Evolutionary conservation across 2,329 filamentous ascomycete genomes (phyloP), one percentile per base, ranked within the genome.

Genomic region (Trematosphaeria pertusa): DNA sequence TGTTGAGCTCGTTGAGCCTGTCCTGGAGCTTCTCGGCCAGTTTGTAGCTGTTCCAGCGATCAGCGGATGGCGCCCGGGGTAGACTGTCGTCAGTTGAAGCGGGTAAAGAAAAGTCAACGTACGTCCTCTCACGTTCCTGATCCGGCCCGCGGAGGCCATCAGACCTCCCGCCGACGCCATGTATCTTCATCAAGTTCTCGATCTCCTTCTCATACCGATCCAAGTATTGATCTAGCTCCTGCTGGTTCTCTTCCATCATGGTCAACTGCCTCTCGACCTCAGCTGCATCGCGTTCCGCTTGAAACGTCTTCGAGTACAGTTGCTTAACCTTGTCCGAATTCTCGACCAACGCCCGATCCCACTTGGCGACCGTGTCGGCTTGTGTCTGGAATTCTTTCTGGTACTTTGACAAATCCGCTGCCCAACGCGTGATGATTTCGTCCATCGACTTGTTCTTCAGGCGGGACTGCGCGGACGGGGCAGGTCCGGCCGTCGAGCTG

Each of bases 361-460:
- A 99, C 34, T 83, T 81, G 10, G 91, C 88, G 11, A 97, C 90
- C 55, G 91, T 88, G 51, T 86, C 83, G 4, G 95, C 93, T 71
- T 97, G 91, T 24, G 87, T 83, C 69, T 95, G 91, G 77, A 97
- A 99, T 48, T 96, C 91, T 71, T 96, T 96, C 67, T 97, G 93
- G 67, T 99, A 97, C 67, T 96, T 95, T 42, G 91, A 88, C 38
- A 99, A 79, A 66, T 97, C 94, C 0, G 91, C 91, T 2, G 94
- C 94, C 94, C 94, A 99, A 22, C 91, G 86, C 3, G 91, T 97
- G 57, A 99, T 91, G 55, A 99, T 97, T 70, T 99, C 94, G 66
- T 99, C 94, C 89, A 99, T 97, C 0, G 93, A 96, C 77, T 96
- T 97, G 74, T 97, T 96, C 79, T 96, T 96, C 28, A 99, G 80